A percentile compares a stretch with the other conserved stretches of the same genome.
These are phyloP conservation scores for Heliosperma pusillum DNA, from an alignment of 148 eudicot genomes.

Conservation along the genomic window DNA sequence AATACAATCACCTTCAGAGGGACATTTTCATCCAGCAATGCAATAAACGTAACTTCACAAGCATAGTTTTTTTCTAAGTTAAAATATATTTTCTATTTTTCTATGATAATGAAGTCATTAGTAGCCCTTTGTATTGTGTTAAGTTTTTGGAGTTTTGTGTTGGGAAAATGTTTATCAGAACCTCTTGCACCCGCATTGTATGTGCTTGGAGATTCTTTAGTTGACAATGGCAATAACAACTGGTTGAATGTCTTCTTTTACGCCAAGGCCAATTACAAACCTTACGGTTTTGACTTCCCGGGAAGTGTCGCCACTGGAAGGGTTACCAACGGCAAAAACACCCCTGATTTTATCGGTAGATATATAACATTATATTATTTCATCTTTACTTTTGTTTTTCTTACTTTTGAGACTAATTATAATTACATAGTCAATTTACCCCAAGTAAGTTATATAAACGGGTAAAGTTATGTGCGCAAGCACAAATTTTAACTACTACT, in stretches of 20 bases:
- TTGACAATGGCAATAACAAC: slow-evolving; percentile 66
- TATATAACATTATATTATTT: no score
- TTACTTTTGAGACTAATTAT: no score
- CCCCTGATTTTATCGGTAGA: slow-evolving; percentile 60
- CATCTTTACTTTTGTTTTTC: no score
- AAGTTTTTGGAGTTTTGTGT: neutral
- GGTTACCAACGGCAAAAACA: slow-evolving; percentile 54
- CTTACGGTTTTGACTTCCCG: slow-evolving; percentile 48
- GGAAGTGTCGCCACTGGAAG: slow-evolving; percentile 41
- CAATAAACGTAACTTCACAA: no score
- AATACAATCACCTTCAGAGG: no score
- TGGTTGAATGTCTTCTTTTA: slow-evolving; percentile 25
- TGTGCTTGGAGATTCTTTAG: slow-evolving; percentile 55
- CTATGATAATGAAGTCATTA: neutral
- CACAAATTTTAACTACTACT: no score
- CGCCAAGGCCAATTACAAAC: slow-evolving; percentile 46
- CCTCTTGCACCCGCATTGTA: slow-evolving; percentile 48
- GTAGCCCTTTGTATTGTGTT: neutral
- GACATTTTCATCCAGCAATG: no score
- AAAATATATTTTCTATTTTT: neutral
- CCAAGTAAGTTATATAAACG: no score
- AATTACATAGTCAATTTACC: no score
- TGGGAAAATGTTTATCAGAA: slow-evolving; percentile 4
- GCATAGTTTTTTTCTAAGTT: no score
- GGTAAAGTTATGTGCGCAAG: no score